Evolutionary conservation across 1,284 basidiomycete genomes (phyloP), one percentile per base, ranked within the genome.

Genomic region (Ustilago hordei): DNA sequence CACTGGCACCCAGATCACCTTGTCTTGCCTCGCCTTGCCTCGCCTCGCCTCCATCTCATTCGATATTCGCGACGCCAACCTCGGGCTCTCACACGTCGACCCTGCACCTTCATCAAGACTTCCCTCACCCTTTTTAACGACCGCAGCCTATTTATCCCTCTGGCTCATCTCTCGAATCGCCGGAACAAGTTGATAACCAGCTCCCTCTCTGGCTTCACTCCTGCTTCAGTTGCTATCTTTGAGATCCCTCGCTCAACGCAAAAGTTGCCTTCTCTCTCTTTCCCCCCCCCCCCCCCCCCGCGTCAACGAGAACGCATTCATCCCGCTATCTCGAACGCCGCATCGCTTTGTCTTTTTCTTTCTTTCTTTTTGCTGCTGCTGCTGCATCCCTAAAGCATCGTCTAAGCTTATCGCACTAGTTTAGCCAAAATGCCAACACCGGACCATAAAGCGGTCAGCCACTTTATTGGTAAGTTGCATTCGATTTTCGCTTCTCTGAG

Each of bases 401-500:
- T 55, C 41, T 17, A 17, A 7, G 9, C 28, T 28, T 23, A 23
- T 0, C 15, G 28, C 48, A 23, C 17, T 45, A 23, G n/a, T 12
- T 17, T 32, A 13, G 34, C 43, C 52, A 72, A 17, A 28, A 81
- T 82, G 76, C 78, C 79, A 28, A 52, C 69, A 35, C 79, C 81
- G 43, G 81, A 84, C 55, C 83, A 83, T 73, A 71, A 78, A 61
- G 73, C 74, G 45, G 83, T 81, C 43, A 61, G 69, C 64, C 81
- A 84, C 65, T 84, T 84, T 45, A 81, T 84, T 59, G 83, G 83
- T 84, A 69, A 66, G 77, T 72, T 12, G 17, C n/a, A 17, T 39
- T 43, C 38, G 36, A 19, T 39, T 8, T 12, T 35, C 48, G n/a
- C 34, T 11, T 39, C 48, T 11, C 1, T 31, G 11, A 3, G 23